These are phyloP conservation scores for Phytophthora multivora DNA, from an alignment of 352 stramenopile species.

Conservation along the genomic window DNA sequence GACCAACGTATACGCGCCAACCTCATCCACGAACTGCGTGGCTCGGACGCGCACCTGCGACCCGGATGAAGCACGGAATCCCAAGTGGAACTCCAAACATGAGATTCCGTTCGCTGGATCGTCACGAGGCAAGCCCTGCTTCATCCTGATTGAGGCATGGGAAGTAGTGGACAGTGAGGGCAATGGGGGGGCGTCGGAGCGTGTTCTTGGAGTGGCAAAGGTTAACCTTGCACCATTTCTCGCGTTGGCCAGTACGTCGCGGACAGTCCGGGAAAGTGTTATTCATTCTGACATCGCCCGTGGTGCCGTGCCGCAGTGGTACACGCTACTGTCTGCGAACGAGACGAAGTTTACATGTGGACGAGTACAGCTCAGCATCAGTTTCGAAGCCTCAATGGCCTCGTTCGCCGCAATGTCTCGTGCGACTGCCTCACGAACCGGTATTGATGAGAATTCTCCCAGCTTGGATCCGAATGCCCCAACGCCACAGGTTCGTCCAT, in stretches of 20 bases:
- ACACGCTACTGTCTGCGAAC: slow-evolving; percentile 81
- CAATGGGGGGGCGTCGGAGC: slow-evolving; percentile 53
- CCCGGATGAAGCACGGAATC: slow-evolving; percentile 52
- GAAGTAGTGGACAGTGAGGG: slow-evolving; percentile 50
- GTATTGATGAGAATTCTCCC: slow-evolving; percentile 42
- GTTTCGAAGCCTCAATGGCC: slow-evolving; percentile 64
- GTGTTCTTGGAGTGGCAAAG: slow-evolving; percentile 83
- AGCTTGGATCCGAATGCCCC: slow-evolving; percentile 53
- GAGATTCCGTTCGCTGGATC: slow-evolving; percentile 76
- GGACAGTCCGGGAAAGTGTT: slow-evolving; percentile 81
- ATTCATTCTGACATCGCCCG: slow-evolving; percentile 85
- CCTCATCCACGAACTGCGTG: slow-evolving; percentile 75
- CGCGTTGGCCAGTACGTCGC: slow-evolving; percentile 79
- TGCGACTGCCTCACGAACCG: slow-evolving; percentile 23
- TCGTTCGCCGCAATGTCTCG: slow-evolving; percentile 44
- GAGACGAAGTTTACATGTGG: slow-evolving; percentile 88
- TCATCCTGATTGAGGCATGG: slow-evolving; percentile 89
- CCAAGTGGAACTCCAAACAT: slow-evolving; percentile 85
- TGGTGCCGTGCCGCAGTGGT: slow-evolving; percentile 85
- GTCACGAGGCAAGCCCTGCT: slow-evolving; percentile 78
- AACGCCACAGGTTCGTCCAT: slow-evolving; percentile 57
- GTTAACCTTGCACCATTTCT: slow-evolving; percentile 90
- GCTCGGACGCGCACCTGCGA: slow-evolving; percentile 68
- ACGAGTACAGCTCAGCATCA: slow-evolving; percentile 86
- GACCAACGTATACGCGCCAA: slow-evolving; percentile 87